Percentiles rank a stretch among this genome's conserved stretches.
Evolutionary conservation across 805 yeast species (phyloP).

Genomic region (Yamadazyma philogaea): DNA sequence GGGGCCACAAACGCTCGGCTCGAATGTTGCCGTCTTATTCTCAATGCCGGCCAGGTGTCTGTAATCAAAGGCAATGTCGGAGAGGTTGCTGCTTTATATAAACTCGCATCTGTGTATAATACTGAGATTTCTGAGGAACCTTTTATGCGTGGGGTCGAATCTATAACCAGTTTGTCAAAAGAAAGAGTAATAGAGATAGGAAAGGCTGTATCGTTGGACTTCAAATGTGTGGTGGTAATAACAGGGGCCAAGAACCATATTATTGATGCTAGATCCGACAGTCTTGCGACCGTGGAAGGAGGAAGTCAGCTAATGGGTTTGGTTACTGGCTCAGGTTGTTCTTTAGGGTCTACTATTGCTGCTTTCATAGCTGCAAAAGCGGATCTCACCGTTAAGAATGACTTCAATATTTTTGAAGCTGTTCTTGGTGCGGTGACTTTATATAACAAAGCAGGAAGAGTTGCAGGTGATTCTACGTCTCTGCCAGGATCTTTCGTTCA

Average conservation of each 20-base stretch:
- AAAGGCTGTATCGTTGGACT: constrained; percentile 45
- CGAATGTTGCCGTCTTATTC: constrained; percentile 43
- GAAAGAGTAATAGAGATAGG: constrained; percentile 40
- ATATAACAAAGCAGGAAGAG: constrained; percentile 61
- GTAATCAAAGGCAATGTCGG: constrained; percentile 85
- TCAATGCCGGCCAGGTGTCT: constrained; percentile 55
- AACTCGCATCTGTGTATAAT: constrained; percentile 23
- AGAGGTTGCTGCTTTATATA: constrained; percentile 67
- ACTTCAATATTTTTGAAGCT: constrained; percentile 38
- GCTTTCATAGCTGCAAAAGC: constrained; percentile 50
- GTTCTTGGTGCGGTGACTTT: constrained; percentile 52
- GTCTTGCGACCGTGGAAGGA: constrained; percentile 40
- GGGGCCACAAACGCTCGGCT: constrained; percentile 71
- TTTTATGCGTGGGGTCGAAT: constrained; percentile 75
- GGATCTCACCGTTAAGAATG: constrained; percentile 13
- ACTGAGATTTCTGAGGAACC: constrained; percentile 20
- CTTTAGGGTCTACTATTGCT: constrained; percentile 71
- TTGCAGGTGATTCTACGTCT: constrained; percentile 39
- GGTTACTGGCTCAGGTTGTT: constrained; percentile 82
- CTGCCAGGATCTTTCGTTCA: constrained; percentile 58
- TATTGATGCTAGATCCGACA: constrained; percentile 16
- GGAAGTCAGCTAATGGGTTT: constrained; percentile 62
- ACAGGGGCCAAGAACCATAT: constrained; percentile 52
- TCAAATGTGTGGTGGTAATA: constrained; percentile 61
- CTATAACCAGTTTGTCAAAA: constrained; percentile 23